Base-by-base conservation (phyloP, 345 rosid species). In the Citrus maxima region DNA sequence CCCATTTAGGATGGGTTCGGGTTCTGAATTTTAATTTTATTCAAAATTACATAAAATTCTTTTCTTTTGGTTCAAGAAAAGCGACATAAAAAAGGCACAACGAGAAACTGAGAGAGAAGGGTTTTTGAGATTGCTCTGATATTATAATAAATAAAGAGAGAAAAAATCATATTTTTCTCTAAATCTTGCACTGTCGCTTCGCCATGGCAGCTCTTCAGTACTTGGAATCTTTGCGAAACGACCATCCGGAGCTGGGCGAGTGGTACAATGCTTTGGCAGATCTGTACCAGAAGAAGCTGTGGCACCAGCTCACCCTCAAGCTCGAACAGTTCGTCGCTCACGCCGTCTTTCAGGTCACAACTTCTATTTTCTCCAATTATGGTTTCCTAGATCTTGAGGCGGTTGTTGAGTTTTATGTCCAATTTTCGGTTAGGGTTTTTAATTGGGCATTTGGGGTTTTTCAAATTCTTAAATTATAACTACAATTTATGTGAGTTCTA, bases 241-340 rank as follows among this genome's bases (percentile, higher is more conserved):
- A 86, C 70, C 90, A 92, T 60, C 98, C 98, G 12, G 99, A 97
- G 82, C 90, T 90, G 25, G 87, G 85, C n/a, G 98, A 94, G 37
- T 97, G 99, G 99, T 94, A 82, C 91, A 89, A 87, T 86, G 81
- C 95, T 35, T 84, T 97, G 7, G 93, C 97, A 80, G 98, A 97
- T 91, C 97, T 97, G 86, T 97, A 97, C 82, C 93, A 93, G 89
- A 91, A 86, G 90, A 97, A 97, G 93, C 99, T 97, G n/a, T 97
- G 99, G 98, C 98, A 97, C 78, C 98, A 97, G 84, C 98, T 97
- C 79, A 89, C 98, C 82, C 88, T 93, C 83, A 97, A 97, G 93
- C 98, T 97, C 51, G 98, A 97, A 65, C 95, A 93, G 89, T 94
- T 97, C 89, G 90, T 94, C 30, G 90, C 98, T 65, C 98, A 88